Evolutionary conservation across 2,329 filamentous ascomycete genomes (phyloP), one percentile per base, ranked within the genome.

Genomic region (Monosporascus sp.): DNA sequence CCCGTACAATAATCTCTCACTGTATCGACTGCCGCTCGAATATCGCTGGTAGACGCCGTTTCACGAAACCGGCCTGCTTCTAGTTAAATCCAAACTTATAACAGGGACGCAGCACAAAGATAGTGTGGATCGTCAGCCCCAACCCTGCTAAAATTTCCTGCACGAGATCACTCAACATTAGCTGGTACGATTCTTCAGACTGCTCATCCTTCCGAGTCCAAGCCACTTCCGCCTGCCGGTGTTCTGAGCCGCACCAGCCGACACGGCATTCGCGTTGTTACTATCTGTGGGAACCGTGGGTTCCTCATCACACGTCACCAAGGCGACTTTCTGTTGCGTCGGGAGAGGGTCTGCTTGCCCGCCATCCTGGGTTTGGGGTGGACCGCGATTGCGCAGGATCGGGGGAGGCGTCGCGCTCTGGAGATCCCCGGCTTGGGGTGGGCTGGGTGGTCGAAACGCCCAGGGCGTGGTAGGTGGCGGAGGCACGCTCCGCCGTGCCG

Each of bases 351-450:
- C 31, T 35, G 31, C 9, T 35, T 35, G 11, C 47, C 45, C 48
- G 50, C 43, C 41, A 44, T 48, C 48, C 37, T 49, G 22, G 43
- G 4, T 9, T 35, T 35, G 52, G 3, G 56, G 55, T 19, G 53
- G 53, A 6, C 50, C 62, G 3, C 65, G 68, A 49, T 75, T 78
- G 17, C 79, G 72, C 70, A 77, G 66, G 49, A 84, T 84, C 2
- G 80, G 80, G 5, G 80, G 80, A 3, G 80, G 80, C 7, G 80
- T 84, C 0, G 78, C 77, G 31, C 80, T 75, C 1, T 70, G 65
- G 4, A 72, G 64, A 9, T 79, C 76, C 4, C 78, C 75, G 1
- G 75, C 74, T 0, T 43, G 19, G 40, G 59, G 50, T 66, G 69
- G 7, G 66, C 66, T 71, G 69, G 76, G 8, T 69, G 75, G 8